A percentile compares a stretch with the other conserved stretches of the same genome.
These are phyloP conservation scores for Aureobasidium mangrovei DNA, from an alignment of 2,329 filamentous ascomycete species.

Conservation along the genomic window DNA sequence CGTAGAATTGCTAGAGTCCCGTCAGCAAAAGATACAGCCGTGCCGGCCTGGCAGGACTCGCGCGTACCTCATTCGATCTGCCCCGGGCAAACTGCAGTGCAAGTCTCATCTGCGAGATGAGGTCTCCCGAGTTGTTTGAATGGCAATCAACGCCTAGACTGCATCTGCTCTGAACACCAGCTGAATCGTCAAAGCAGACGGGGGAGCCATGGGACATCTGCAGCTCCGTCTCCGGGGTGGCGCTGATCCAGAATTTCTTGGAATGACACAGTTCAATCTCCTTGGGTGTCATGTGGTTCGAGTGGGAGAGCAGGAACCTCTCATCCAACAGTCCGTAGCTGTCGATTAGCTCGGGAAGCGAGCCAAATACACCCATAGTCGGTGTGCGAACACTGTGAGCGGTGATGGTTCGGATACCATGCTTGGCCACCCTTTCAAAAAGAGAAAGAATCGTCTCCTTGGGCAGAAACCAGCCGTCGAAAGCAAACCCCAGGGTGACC, in stretches of 20 bases:
- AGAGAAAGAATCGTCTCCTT: constrained; percentile 29
- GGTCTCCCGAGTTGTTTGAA: constrained; percentile 24
- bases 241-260: constrained; percentile 32
- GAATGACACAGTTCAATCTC: constrained; percentile 31
- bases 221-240: constrained; percentile 43
- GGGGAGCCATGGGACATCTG: constrained; percentile 36
- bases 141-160: constrained; percentile 31
- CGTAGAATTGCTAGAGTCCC: constrained; percentile 17
- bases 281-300: constrained; percentile 23
- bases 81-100: constrained; percentile 27
- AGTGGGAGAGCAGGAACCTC: constrained; percentile 37
- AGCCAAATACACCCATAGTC: constrained; percentile 12
- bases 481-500: constrained; percentile 37
- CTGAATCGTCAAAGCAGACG: constrained; percentile 28
- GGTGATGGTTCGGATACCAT: constrained; percentile 35
- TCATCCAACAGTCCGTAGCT: constrained; percentile 33
- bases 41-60: background rate
- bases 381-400: constrained; percentile 22
- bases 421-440: constrained; percentile 30
- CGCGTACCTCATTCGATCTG: constrained; percentile 22
- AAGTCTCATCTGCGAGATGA: constrained; percentile 29
- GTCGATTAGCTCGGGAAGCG: constrained; percentile 22
- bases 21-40: background rate
- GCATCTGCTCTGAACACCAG: constrained; percentile 22
- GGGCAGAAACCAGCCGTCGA: constrained; percentile 35